Base-by-base conservation (phyloP, 805 yeast genomes). In the Suhomyces pyralidae region DNA sequence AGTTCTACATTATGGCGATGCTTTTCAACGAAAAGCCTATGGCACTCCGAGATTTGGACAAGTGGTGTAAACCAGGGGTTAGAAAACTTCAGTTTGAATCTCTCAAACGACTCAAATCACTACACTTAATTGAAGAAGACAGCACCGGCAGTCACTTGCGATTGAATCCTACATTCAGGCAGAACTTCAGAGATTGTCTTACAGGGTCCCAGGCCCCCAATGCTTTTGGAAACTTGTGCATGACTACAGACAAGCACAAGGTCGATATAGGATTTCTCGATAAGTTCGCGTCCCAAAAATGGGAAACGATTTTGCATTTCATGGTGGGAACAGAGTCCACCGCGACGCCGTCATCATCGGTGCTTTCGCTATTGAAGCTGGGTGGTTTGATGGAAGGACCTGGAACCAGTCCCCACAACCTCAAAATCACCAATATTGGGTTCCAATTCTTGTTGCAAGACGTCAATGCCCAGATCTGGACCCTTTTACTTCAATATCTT, bases 291-390 rank as follows among this genome's bases (percentile, higher is more conserved):
- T 80, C 90, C 6, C 81, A 79, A 45, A 90, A 88, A 64, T 94
- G 99, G 99, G 99, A 94, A 66, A 83, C 90, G 7, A 93, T 94
- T 59, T 76, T 94, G 61, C 98, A 94, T 76, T 94, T 86, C 73
- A 93, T 94, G 98, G 99, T 94, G 44, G 97, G 98, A 1, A 90
- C 97, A 0, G 88, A 89, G 49, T 71, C 85, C 45, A 76, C 81
- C 9, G 79, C 76, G 15, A 72, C 81, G 2, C 97, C 97, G 2
- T 85, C 92, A 46, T 79, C 80, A n/a, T 92, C 93, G 15, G 97
- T 93, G 0, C 74, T 94, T 48, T 80, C 84, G 15, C 74, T 94
- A 25, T 74, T 94, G 47, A 80, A 81, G 57, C 90, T 85, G 71
- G 86, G 96, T 55, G 93, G 93, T 2, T 75, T 94, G 49, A 92